phyloP scores from a whole-genome alignment of 768 basidiomycete genomes.

The Candolleomyces eurysporus region DNA sequence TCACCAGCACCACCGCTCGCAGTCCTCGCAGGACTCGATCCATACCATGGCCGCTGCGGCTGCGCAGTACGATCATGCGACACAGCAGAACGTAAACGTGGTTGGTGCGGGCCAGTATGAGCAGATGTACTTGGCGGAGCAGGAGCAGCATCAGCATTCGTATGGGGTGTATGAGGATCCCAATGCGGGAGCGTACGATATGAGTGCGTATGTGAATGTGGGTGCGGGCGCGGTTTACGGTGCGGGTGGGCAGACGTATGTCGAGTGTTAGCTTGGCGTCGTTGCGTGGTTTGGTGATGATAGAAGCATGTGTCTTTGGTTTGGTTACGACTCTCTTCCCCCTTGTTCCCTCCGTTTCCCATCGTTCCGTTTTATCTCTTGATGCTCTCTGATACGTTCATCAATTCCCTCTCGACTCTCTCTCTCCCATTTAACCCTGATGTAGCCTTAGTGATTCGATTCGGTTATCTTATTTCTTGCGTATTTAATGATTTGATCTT shows the following conservation, averaged over 20 bases:
- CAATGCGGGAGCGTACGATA: neutral
- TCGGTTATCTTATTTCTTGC: neutral
- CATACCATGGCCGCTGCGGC: neutral
- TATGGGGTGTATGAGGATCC: neutral
- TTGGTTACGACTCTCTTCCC: neutral
- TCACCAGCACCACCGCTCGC: neutral
- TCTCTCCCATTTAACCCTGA: neutral
- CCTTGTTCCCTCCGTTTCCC: neutral
- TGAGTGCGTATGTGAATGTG: neutral
- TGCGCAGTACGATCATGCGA: neutral
- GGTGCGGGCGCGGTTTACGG: neutral
- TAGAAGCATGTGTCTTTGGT: too few relatives aligned
- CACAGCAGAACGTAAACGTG: neutral
- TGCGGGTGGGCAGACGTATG: neutral
- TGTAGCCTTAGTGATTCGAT: neutral
- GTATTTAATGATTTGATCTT: neutral
- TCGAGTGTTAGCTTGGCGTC: neutral
- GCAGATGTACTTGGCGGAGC: conserved; percentile 4
- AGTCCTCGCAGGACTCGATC: neutral
- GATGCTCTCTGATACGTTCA: neutral
- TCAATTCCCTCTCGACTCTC: neutral
- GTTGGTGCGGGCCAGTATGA: conserved; percentile 2
- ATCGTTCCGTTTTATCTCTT: neutral
- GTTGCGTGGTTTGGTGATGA: too few relatives aligned
- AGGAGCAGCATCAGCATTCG: neutral